Evolutionary conservation across 331 rosid genomes (phyloP).

Genomic region (Telfairia occidentalis): DNA sequence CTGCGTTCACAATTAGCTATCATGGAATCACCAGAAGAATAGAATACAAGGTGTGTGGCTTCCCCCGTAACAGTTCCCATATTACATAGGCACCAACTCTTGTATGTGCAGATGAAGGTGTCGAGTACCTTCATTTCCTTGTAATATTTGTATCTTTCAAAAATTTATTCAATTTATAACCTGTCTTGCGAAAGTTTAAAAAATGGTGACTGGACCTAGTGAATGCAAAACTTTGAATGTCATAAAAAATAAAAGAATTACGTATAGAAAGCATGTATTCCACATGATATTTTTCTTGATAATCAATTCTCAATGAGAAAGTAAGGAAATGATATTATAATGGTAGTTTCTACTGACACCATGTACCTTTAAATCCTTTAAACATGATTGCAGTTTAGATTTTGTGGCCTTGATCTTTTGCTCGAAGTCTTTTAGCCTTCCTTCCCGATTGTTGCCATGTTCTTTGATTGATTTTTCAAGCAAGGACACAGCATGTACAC

Average conservation of each 20-base stretch:
- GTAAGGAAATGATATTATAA: not conserved
- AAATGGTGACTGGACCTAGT: not conserved
- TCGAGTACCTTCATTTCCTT: not conserved
- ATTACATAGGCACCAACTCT: not conserved
- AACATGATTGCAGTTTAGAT: constrained; percentile 71
- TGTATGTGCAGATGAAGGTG: not conserved
- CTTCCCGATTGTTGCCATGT: constrained; percentile 59
- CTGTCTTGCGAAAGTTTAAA: not conserved
- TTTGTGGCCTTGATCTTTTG: constrained; percentile 63
- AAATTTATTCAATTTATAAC: not conserved
- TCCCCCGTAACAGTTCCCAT: not conserved
- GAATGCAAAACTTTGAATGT: not conserved
- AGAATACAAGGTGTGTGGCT: not conserved
- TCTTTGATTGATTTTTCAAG: constrained; percentile 90
- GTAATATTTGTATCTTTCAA: not conserved
- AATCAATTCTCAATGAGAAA: not conserved
- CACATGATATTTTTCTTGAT: not conserved
- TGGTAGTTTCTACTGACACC: not conserved
- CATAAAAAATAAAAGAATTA: not conserved
- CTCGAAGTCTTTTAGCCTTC: constrained; percentile 74
- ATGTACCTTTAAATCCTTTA: constrained; percentile 68
- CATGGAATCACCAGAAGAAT: not conserved
- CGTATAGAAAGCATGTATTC: not conserved
- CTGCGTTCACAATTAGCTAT: not conserved
- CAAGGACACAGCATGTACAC: constrained; percentile 46